Evolutionary conservation across 177 flowering plant genomes (phyloP).

Genomic region (Telopea speciosissima): DNA sequence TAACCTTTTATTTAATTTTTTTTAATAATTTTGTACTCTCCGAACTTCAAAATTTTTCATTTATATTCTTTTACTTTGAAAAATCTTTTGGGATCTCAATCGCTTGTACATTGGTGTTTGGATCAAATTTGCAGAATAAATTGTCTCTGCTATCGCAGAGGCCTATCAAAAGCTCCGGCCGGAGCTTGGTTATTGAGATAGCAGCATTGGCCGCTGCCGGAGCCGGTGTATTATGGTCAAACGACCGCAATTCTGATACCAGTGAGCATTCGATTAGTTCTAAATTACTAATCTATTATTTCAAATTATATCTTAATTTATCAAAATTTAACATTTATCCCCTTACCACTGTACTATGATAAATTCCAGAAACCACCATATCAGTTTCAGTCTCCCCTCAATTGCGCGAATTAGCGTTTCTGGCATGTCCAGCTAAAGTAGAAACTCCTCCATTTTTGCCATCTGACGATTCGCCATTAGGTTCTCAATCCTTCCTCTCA

Average conservation of each 20-base stretch:
- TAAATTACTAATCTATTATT: too few relatives aligned
- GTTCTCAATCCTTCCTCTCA: conserved; percentile 6
- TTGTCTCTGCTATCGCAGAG: conserved; percentile 4
- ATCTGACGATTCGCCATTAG: conserved; percentile 11
- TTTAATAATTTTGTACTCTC: neutral
- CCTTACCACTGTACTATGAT: neutral
- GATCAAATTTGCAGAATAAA: conserved; percentile 14
- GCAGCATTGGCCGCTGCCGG: conserved; percentile 28
- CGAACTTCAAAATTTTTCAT: neutral
- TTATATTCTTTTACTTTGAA: neutral
- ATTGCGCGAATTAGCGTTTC: conserved; percentile 1
- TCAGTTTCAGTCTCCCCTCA: conserved; percentile 24
- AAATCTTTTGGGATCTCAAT: neutral
- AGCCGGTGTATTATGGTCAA: conserved; percentile 18
- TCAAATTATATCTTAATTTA: too few relatives aligned
- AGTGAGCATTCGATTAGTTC: conserved; percentile 13
- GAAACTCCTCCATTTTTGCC: conserved; percentile 4
- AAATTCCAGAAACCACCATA: conserved; percentile 19
- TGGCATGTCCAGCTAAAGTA: conserved; percentile 13
- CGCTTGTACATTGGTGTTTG: conserved; percentile 1
- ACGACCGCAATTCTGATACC: conserved; percentile 10
- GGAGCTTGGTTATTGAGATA: conserved; percentile 12
- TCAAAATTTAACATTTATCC: neutral
- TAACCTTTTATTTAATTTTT: neutral
- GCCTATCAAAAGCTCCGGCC: conserved; percentile 3